Conservation (phyloP, 257 asterid species). For the Capsicum rhomboideum region DNA sequence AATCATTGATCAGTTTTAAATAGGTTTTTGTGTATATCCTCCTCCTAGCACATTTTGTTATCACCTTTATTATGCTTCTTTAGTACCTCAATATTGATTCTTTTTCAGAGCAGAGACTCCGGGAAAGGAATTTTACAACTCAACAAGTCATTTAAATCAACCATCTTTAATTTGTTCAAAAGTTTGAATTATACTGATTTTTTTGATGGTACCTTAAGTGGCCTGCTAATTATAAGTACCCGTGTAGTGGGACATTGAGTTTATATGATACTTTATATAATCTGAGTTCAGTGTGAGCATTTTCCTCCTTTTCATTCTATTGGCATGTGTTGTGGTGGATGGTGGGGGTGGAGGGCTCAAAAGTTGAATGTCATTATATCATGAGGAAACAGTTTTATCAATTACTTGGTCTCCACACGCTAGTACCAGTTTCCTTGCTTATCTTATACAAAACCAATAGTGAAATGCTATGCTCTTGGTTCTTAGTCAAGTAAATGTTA, state of each 20-base stretch:
- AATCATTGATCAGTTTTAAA: neutral
- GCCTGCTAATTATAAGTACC: neutral
- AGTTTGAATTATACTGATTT: neutral
- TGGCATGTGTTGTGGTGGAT: neutral
- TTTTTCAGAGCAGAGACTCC: neutral
- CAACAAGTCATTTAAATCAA: neutral
- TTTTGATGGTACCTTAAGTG: neutral
- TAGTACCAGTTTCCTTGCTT: neutral
- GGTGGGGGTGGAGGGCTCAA: neutral
- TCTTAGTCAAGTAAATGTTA: neutral
- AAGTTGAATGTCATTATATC: too few relatives aligned
- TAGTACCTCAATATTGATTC: neutral
- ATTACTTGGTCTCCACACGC: neutral
- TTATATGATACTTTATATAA: neutral
- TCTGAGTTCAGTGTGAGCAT: neutral
- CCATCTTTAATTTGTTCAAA: neutral
- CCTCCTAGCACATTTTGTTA: neutral
- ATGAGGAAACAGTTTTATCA: neutral
- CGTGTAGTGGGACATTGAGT: neutral
- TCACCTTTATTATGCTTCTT: neutral
- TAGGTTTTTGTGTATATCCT: neutral
- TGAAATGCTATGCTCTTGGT: neutral
- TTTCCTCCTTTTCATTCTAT: neutral
- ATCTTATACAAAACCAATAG: neutral
- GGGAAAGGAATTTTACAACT: neutral